These are phyloP conservation scores for Catharanthus roseus DNA, from an alignment of 257 asterid genomes.

Conservation along the genomic window DNA sequence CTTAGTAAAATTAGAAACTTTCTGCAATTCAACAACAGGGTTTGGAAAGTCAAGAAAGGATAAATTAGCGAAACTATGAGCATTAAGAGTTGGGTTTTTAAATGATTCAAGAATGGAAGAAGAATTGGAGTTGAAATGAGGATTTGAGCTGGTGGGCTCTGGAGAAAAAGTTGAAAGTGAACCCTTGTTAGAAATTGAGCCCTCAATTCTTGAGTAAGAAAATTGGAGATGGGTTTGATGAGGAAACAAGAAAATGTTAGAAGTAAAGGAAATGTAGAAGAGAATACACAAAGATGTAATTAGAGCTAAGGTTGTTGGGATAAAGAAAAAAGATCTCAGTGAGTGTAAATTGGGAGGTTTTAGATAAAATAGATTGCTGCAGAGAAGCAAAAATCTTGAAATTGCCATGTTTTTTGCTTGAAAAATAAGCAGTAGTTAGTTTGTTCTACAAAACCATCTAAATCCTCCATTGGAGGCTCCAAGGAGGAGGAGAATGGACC, in stretches of 20 bases:
- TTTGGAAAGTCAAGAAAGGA: slow-evolving; percentile 18
- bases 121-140: slow-evolving; percentile 17
- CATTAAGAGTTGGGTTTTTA: slow-evolving; percentile 16
- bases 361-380: slow-evolving; percentile 38
- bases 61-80: slow-evolving; percentile 8
- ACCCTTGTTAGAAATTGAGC: slow-evolving; percentile 5
- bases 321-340: slow-evolving; percentile 38
- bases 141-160: slow-evolving; percentile 20
- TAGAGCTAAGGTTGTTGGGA: slow-evolving; percentile 71
- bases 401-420: slow-evolving; percentile 34
- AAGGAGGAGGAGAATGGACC: not conserved
- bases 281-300: slow-evolving; percentile 53
- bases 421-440: not conserved
- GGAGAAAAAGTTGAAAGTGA: not conserved
- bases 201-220: slow-evolving; percentile 20
- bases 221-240: slow-evolving; percentile 27
- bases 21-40: slow-evolving; percentile 13
- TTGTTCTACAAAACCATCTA: not conserved
- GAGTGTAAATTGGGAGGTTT: slow-evolving; percentile 37
- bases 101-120: slow-evolving; percentile 9
- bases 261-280: slow-evolving; percentile 60
- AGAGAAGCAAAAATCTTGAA: slow-evolving; percentile 30
- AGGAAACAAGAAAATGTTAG: slow-evolving; percentile 45
- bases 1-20: slow-evolving; percentile 17
- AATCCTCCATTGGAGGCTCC: not conserved